These are phyloP conservation scores for Albophoma yamanashiensis DNA, from an alignment of 2,329 filamentous ascomycete species.

Conservation along the genomic window DNA sequence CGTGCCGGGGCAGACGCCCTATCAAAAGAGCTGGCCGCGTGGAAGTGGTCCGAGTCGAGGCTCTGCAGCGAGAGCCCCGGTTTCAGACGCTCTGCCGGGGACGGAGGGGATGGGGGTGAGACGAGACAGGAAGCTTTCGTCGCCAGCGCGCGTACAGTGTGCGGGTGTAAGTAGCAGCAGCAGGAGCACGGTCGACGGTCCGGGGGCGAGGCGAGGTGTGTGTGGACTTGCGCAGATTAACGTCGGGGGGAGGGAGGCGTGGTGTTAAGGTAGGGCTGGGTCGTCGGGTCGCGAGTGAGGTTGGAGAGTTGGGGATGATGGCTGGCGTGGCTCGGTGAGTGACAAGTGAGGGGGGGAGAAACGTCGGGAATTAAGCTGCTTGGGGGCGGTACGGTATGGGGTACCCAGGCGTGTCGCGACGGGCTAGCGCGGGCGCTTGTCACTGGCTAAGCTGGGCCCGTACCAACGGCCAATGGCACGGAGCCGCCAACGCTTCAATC, in stretches of 20 bases:
- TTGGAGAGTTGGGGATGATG: background rate
- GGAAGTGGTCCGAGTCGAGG: slow-evolving; percentile 1
- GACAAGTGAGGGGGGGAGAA: background rate
- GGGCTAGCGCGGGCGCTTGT: background rate
- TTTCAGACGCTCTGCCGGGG: slow-evolving; percentile 1
- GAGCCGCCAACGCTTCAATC: background rate
- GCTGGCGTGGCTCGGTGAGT: background rate
- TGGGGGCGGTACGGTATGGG: background rate
- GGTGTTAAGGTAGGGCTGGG: background rate
- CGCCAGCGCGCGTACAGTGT: background rate
- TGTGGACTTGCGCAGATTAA: background rate
- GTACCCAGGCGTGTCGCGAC: background rate
- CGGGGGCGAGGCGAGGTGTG: background rate
- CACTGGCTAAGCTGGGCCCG: background rate
- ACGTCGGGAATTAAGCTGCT: background rate
- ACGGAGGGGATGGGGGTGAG: background rate
- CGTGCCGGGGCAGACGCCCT: slow-evolving; percentile 6
- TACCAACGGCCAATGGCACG: background rate
- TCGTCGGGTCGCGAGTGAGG: background rate
- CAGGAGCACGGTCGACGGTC: background rate
- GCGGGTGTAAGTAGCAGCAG: background rate
- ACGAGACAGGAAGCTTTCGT: background rate
- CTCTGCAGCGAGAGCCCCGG: background rate
- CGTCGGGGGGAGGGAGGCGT: background rate
- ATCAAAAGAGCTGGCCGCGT: slow-evolving; percentile 2